Conservation (phyloP, 2,329 filamentous ascomycete species). For the Clarireedia paspali region DNA sequence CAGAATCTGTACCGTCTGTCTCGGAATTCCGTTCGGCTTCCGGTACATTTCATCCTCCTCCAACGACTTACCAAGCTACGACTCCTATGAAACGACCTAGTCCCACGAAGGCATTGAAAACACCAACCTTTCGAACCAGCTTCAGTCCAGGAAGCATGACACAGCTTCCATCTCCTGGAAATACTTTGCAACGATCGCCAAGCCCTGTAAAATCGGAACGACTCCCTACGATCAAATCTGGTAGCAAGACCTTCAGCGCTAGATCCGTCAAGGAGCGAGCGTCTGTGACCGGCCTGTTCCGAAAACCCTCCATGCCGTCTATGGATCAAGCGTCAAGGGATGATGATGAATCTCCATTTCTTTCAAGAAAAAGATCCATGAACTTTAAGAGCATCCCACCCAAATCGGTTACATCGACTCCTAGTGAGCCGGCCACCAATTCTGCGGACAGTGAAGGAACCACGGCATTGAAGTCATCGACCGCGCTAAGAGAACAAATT, state of each 20-base stretch:
- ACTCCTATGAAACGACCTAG: constrained; percentile 35
- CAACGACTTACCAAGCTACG: constrained; percentile 35
- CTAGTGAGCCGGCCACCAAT: constrained; percentile 13
- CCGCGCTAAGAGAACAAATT: constrained; percentile 80
- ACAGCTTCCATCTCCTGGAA: constrained; percentile 31
- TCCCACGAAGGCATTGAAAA: constrained; percentile 31
- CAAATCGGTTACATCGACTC: constrained; percentile 17
- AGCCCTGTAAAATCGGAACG: constrained; percentile 27
- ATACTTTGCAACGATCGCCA: constrained; percentile 27
- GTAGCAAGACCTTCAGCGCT: constrained; percentile 39
- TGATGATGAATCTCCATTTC: constrained; percentile 9
- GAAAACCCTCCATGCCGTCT: constrained; percentile 45
- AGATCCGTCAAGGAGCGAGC: constrained; percentile 42
- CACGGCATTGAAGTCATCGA: constrained; percentile 61
- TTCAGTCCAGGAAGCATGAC: constrained; percentile 15
- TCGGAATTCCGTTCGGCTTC: constrained; percentile 38
- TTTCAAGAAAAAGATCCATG: constrained; percentile 19
- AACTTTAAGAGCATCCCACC: constrained; percentile 21
- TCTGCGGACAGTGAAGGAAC: constrained; percentile 30
- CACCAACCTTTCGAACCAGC: constrained; percentile 26
- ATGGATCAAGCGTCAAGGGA: constrained; percentile 30
- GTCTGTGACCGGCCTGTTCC: constrained; percentile 46
- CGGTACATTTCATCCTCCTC: constrained; percentile 36
- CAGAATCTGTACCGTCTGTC: constrained; percentile 34
- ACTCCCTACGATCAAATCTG: constrained; percentile 29